Evolutionary conservation across 352 stramenopile genomes (phyloP).

Genomic region (Pythium volutum): DNA sequence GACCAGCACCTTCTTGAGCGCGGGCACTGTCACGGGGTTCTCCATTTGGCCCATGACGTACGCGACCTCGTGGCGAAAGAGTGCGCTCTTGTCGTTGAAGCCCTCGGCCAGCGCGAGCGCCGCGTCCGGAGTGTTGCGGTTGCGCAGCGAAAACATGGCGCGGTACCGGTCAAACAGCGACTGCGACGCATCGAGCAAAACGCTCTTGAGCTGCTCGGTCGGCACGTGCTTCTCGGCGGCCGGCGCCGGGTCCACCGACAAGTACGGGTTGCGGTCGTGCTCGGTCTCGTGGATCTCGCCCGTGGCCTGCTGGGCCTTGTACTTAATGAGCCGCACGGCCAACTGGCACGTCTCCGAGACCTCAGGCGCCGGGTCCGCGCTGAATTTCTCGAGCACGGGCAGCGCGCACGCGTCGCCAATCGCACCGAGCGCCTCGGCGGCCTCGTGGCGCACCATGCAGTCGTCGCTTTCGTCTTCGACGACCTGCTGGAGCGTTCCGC

Average conservation of each 20-base stretch:
- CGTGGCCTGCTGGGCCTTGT: conserved; percentile 70
- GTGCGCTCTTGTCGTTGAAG: conserved; percentile 73
- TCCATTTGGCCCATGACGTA: conserved; percentile 95
- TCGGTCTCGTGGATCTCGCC: conserved; percentile 50
- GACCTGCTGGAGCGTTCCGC: conserved; percentile 69
- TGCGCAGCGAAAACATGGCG: conserved; percentile 98
- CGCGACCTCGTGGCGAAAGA: conserved; percentile 91
- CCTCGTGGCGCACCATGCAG: conserved; percentile 91
- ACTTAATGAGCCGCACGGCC: conserved; percentile 91
- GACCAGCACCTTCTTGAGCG: conserved; percentile 88
- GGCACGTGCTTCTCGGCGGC: conserved; percentile 69
- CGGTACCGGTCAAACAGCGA: conserved; percentile 94
- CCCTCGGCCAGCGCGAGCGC: conserved; percentile 69
- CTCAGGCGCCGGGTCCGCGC: conserved; percentile 77
- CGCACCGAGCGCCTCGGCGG: conserved; percentile 95
- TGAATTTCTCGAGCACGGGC: conserved; percentile 83
- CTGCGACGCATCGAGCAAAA: conserved; percentile 81
- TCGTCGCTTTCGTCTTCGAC: conserved; percentile 88
- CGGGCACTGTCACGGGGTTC: conserved; percentile 79
- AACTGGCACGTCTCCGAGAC: conserved; percentile 95
- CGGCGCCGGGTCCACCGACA: conserved; percentile 95
- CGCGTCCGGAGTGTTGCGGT: conserved; percentile 91
- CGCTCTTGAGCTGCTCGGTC: conserved; percentile 74
- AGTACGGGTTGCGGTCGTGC: conserved; percentile 89
- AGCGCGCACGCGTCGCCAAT: conserved; percentile 89